A percentile compares a stretch with the other conserved stretches of the same genome.
Evolutionary conservation across 306 rosid genomes (phyloP).

Genomic region (Arachis stenosperma): DNA sequence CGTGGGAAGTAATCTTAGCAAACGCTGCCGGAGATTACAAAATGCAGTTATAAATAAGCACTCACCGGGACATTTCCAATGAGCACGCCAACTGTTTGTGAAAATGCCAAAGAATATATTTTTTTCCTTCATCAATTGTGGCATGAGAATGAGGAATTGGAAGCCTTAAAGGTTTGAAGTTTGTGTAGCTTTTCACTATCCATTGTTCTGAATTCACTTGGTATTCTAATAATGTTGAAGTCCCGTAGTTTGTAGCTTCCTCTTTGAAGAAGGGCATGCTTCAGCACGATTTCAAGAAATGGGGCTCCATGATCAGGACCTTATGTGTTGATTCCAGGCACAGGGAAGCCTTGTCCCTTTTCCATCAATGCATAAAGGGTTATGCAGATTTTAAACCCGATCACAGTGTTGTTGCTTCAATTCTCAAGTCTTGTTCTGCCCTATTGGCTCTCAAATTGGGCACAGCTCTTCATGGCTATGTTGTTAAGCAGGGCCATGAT

Average conservation of each 20-base stretch:
- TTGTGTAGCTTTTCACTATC: background rate
- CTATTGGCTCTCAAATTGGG: constrained; percentile 59
- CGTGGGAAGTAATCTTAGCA: background rate
- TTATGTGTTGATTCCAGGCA: constrained; percentile 51
- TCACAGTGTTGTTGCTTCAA: constrained; percentile 52
- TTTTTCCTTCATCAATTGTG: background rate
- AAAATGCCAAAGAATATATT: constrained; percentile 34
- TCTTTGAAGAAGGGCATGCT: constrained; percentile 45
- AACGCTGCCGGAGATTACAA: background rate
- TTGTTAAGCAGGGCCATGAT: constrained; percentile 68
- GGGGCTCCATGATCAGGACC: constrained; percentile 52
- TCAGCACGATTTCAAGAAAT: constrained; percentile 48
- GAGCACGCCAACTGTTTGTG: constrained; percentile 44
- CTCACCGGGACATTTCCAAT: background rate
- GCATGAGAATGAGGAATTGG: background rate
- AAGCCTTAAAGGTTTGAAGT: constrained; percentile 4
- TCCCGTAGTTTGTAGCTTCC: constrained; percentile 18
- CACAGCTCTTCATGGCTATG: constrained; percentile 63
- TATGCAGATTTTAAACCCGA: constrained; percentile 54
- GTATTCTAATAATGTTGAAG: background rate
- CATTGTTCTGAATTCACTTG: constrained; percentile 4
- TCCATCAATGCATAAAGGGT: constrained; percentile 43
- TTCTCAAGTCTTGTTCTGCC: constrained; percentile 77
- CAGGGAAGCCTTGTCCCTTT: constrained; percentile 61
- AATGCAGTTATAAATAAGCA: background rate